Base-by-base conservation (phyloP, 371 early-diverging fungal genomes). In the Mortierella polycephala region DNA sequence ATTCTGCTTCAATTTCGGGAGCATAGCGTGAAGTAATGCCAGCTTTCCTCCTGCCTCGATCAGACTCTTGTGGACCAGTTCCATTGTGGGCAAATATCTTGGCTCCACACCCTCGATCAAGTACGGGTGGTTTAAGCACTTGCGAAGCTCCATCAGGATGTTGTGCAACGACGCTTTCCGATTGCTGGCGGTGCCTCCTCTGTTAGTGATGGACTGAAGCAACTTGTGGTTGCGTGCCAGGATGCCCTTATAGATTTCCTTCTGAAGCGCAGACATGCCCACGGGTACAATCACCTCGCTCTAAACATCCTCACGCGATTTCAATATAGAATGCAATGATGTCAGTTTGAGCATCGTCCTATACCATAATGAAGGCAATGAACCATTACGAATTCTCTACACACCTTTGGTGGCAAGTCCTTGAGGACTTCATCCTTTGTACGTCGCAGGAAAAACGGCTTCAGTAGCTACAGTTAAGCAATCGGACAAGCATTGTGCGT, bases 371-470 rank as follows among this genome's bases (percentile, higher is more conserved):
- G 23, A 63, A 30, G 7, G 16, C 23, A 21, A 47, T n/a, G 20
- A 8, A 21, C 2, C 37, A 18, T 21, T n/a, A 6, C 18, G 23
- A 12, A 39, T 18, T 4, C 40, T 18, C n/a, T 11, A 47, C 61
- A 61, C 57, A 91, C 91, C 83, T 97, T 98, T 23, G 95, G 93
- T 3, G 99, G 99, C 7, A 99, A 80, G 61, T 83, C 76, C n/a
- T 87, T 86, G 42, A 96, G 83, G 0, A 96, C 96, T 42, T 95
- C 88, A 58, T 86, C 86, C 79, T 98, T 99, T 37, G 96, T 92
- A 60, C 99, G 85, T 60, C 99, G 85, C 71, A 99, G 80, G 62
- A 99, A 92, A 81, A 95, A 94, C n/a, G 96, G 97, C 55, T 86
- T 77, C 42, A 96, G 74, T 20, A 81, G 37, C 68, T 77, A 72